Base-by-base conservation (phyloP, 306 rosid species). In the Aeschynomene evenia region DNA sequence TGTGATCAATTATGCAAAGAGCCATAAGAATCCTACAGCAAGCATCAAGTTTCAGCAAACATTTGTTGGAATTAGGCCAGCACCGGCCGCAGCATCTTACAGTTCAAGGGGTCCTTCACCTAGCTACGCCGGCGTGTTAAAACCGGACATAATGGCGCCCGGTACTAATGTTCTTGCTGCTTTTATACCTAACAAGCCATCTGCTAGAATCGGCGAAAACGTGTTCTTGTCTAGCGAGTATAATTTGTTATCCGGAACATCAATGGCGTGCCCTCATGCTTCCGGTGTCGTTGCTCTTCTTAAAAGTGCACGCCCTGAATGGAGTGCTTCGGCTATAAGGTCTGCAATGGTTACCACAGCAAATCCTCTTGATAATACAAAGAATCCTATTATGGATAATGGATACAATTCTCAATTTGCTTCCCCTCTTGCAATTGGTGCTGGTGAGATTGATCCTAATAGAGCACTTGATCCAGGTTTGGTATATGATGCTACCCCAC, bases 391-490 rank as follows among this genome's bases (percentile, higher is more conserved):
- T 16, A 62, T 36, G 22, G 84, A 80, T 42, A 68, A 59, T 36
- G 78, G 36, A 3, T 12, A 62, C n/a, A 45, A 21, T 36, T 20
- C 34, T 52, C 71, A 39, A 60, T 24, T 36, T 26, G 87, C 84
- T 24, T 84, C 89, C 0, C 87, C 86, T 24, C 56, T 82, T 1
- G 79, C 77, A 5, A 81, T 87, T 20, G 91, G 89, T 50, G 66
- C 85, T 2, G 89, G 87, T 7, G 72, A 82, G 26, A 72, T 84
- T 18, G 82, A 82, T 24, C 85, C 89, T 1, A 82, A 84, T 23
- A 72, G 53, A 79, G 87, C 91, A 18, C 79, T 79, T 40, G 81
- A 77, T 24, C 88, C 88, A 2, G 86, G 87, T 49, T 64, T 84
- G 50, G 15, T 82, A 4, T 84, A 82, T 66, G 85, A 87, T 70